These are phyloP conservation scores for Prunella vulgaris DNA, from an alignment of 257 asterid genomes.

Conservation along the genomic window DNA sequence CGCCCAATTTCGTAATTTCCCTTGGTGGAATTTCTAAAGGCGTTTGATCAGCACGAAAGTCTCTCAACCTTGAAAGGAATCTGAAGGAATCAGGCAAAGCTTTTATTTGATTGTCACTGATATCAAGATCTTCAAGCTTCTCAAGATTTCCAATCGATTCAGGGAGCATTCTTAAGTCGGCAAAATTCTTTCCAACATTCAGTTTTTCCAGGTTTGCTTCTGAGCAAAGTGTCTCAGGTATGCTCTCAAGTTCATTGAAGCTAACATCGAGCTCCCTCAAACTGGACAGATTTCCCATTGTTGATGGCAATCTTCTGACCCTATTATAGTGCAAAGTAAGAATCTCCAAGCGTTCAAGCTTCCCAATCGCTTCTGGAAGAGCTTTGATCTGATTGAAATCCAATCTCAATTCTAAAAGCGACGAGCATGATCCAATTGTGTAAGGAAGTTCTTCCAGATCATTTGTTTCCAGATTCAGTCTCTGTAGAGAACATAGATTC, in stretches of 20 bases:
- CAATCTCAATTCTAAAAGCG: slow-evolving; percentile 64
- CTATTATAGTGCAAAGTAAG: slow-evolving; percentile 70
- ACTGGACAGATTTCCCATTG: slow-evolving; percentile 47
- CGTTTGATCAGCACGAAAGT: slow-evolving; percentile 54
- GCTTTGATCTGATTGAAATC: slow-evolving; percentile 70
- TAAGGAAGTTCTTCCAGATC: slow-evolving; percentile 75
- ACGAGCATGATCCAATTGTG: slow-evolving; percentile 61
- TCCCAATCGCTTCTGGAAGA: slow-evolving; percentile 70
- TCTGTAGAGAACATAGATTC: slow-evolving; percentile 47
- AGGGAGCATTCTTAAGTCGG: slow-evolving; percentile 67
- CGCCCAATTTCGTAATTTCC: slow-evolving; percentile 46
- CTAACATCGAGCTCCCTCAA: slow-evolving; percentile 70
- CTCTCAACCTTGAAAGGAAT: slow-evolving; percentile 43
- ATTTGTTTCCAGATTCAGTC: slow-evolving; percentile 47
- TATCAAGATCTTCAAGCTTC: slow-evolving; percentile 75
- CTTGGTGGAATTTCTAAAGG: slow-evolving; percentile 75
- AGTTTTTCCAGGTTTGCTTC: slow-evolving; percentile 40
- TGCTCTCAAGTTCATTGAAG: slow-evolving; percentile 71
- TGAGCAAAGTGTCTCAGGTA: slow-evolving; percentile 62
- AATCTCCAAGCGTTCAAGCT: slow-evolving; percentile 56
- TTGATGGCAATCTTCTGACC: slow-evolving; percentile 52
- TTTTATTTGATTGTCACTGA: slow-evolving; percentile 63
- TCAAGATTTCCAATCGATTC: slow-evolving; percentile 61
- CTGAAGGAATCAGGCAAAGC: slow-evolving; percentile 70
- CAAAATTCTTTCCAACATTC: slow-evolving; percentile 68